phyloP scores from a whole-genome alignment of 2,329 filamentous ascomycete species.

The Chrysoporthe austroafricana region DNA sequence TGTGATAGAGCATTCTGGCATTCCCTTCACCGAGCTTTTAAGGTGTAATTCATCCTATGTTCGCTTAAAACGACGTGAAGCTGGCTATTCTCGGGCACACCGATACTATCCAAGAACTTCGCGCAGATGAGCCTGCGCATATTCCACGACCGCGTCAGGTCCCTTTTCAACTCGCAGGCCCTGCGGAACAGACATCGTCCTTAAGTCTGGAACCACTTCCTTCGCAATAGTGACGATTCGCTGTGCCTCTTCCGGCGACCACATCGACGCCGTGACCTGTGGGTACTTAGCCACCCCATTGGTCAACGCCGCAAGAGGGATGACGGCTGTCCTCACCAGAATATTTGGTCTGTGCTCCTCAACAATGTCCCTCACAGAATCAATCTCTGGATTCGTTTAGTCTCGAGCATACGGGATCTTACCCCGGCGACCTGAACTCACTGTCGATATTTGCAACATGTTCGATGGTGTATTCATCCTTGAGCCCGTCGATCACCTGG shows the following conservation, averaged over 20 bases:
- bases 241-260: constrained; percentile 48
- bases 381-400: constrained; percentile 11
- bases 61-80: background rate
- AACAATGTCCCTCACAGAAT: background rate
- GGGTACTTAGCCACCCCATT: no score
- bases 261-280: constrained; percentile 42
- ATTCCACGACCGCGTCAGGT: constrained; percentile 56
- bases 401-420: background rate
- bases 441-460: constrained; percentile 66
- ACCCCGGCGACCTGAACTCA: constrained; percentile 39
- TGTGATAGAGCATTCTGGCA: background rate
- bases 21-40: background rate
- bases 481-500: constrained; percentile 62
- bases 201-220: constrained; percentile 47
- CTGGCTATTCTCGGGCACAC: background rate
- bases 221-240: constrained; percentile 49
- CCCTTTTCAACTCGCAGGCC: constrained; percentile 55
- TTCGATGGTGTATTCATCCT: constrained; percentile 65
- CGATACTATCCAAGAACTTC: constrained; percentile 27
- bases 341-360: constrained; percentile 15
- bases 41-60: background rate
- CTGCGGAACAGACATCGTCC: constrained; percentile 54
- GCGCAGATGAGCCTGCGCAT: constrained; percentile 48
- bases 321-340: background rate
- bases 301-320: background rate